phyloP scores from a whole-genome alignment of 2,329 filamentous ascomycete species.

The Seiridium unicorne region DNA sequence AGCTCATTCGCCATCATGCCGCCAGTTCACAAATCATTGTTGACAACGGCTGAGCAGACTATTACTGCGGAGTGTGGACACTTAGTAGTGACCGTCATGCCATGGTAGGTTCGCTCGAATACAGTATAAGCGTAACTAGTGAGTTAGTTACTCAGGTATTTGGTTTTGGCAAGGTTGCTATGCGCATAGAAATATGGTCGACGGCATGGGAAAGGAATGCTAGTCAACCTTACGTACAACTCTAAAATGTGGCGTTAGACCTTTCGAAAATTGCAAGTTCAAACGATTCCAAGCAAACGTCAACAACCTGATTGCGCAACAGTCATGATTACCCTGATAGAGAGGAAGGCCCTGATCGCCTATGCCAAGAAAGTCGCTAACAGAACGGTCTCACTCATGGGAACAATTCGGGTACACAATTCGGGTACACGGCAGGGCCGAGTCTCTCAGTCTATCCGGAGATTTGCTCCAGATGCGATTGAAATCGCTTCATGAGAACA shows the following conservation, averaged over 20 bases:
- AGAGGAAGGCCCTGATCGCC: neutral
- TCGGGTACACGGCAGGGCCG: slow-evolving; percentile 3
- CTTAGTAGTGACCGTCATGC: no score
- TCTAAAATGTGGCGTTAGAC: neutral
- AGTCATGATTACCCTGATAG: neutral
- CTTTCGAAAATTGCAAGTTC: neutral
- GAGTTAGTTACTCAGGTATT: no score
- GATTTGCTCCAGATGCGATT: neutral
- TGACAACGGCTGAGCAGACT: neutral
- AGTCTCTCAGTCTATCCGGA: neutral
- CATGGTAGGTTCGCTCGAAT: no score
- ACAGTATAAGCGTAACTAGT: no score
- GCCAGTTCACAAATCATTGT: neutral
- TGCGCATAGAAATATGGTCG: no score
- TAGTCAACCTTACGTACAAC: neutral
- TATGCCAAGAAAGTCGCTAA: neutral
- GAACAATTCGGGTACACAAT: slow-evolving; percentile 2
- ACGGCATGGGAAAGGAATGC: neutral
- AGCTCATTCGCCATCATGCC: neutral
- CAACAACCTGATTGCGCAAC: neutral
- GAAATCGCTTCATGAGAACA: neutral
- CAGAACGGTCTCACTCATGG: neutral
- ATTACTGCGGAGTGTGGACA: no score
- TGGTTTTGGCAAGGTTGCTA: no score
- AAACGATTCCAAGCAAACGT: neutral